phyloP scores from a whole-genome alignment of 2,329 filamentous ascomycete species.

The Paecilomyces dactylethromorphus region DNA sequence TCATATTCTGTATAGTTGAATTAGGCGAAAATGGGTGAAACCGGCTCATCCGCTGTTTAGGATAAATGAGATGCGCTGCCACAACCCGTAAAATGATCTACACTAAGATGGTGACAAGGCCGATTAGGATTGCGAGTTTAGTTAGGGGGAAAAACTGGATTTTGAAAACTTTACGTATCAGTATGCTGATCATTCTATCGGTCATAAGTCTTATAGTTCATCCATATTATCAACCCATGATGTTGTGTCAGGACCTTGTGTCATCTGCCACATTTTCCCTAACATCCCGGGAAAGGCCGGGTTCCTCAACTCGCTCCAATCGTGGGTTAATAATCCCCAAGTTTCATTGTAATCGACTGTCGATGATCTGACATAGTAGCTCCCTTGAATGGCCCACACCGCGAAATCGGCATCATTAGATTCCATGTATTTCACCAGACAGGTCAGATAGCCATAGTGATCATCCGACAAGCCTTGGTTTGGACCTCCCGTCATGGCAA shows the following conservation, averaged over 20 bases:
- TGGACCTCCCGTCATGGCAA: conserved; percentile 22
- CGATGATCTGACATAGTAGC: conserved; percentile 52
- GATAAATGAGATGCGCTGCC: too few species aligned
- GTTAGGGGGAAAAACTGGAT: too few species aligned
- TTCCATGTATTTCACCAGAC: conserved; percentile 47
- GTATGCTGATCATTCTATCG: too few species aligned
- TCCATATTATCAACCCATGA: too few species aligned
- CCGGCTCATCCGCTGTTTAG: too few species aligned
- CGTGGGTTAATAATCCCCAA: conserved; percentile 44
- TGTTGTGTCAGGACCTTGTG: conserved; percentile 30
- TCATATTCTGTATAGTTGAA: too few species aligned
- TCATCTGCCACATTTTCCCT: conserved; percentile 34
- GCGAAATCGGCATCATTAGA: conserved; percentile 55
- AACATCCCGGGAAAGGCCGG: conserved; percentile 24
- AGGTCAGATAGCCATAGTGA: conserved; percentile 46
- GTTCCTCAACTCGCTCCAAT: conserved; percentile 40
- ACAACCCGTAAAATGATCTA: too few species aligned
- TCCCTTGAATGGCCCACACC: conserved; percentile 53
- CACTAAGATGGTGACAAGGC: too few species aligned
- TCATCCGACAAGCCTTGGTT: conserved; percentile 40
- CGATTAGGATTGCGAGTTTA: too few species aligned
- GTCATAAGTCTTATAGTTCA: too few species aligned
- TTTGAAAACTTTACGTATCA: too few species aligned
- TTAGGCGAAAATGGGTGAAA: too few species aligned
- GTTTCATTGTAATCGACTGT: conserved; percentile 47